Percentiles rank a stretch among this genome's conserved stretches.
phyloP scores from a whole-genome alignment of 2,329 filamentous ascomycete genomes.

The Paraphoma sp. region DNA sequence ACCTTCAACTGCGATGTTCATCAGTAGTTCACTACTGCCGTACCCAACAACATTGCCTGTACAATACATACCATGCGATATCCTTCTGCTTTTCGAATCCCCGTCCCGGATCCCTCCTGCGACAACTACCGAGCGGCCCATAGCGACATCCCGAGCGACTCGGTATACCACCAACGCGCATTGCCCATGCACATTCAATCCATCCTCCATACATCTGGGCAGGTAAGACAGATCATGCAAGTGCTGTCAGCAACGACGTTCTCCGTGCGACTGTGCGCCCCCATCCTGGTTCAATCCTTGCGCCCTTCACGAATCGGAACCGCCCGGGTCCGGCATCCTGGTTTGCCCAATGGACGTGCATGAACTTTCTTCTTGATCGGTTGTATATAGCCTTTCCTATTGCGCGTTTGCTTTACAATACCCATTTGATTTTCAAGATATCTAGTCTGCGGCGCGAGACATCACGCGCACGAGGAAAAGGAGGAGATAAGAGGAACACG shows the following conservation, averaged over 20 bases:
- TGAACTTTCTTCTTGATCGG: slow-evolving; percentile 3
- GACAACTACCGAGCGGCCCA: slow-evolving; percentile 27
- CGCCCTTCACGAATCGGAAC: slow-evolving; percentile 6
- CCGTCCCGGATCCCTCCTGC: slow-evolving; percentile 2
- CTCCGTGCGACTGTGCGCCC: slow-evolving; percentile 22
- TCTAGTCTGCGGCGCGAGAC: neutral
- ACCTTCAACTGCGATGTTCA: slow-evolving; percentile 9
- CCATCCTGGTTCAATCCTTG: slow-evolving; percentile 13
- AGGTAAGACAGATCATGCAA: slow-evolving; percentile 30
- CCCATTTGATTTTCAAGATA: slow-evolving; percentile 11
- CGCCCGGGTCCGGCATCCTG: slow-evolving; percentile 1
- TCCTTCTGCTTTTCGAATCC: slow-evolving; percentile 4
- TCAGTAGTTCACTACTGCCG: neutral
- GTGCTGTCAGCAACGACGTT: slow-evolving; percentile 21
- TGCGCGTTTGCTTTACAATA: slow-evolving; percentile 15
- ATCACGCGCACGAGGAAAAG: neutral
- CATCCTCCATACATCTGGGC: slow-evolving; percentile 5
- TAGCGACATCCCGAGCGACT: slow-evolving; percentile 25
- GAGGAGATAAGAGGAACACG: neutral
- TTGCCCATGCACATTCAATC: slow-evolving; percentile 15
- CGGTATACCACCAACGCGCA: slow-evolving; percentile 12
- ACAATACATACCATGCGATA: slow-evolving; percentile 3
- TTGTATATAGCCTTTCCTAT: slow-evolving; percentile 13
- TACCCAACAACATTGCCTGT: neutral
- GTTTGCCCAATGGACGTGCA: neutral